Evolutionary conservation across 192 early-diverging fungal genomes (phyloP).

Genomic region (Gryganskiella cystojenkinii): DNA sequence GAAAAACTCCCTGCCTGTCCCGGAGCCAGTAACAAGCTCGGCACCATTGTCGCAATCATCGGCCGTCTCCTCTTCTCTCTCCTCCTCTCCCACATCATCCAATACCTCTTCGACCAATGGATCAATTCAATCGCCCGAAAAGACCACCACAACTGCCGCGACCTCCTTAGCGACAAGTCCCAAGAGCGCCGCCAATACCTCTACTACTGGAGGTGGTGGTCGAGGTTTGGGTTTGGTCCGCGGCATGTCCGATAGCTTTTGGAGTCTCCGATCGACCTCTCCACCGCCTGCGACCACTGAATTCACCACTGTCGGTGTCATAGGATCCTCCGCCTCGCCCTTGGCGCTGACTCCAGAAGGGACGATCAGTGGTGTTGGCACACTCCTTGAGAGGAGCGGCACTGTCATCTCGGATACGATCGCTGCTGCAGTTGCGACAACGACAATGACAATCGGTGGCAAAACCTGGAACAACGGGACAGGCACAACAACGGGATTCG

Average conservation of each 20-base stretch:
- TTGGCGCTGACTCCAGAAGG: neutral
- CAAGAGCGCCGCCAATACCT: neutral
- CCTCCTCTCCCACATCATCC: no score
- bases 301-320: no score
- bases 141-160: no score
- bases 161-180: no score
- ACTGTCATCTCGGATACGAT: neutral
- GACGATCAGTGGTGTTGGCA: neutral
- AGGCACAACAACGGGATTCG: slow-evolving; percentile 29
- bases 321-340: no score
- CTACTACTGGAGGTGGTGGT: neutral
- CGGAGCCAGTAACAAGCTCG: no score
- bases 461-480: slow-evolving; percentile 34
- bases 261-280: neutral
- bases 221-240: slow-evolving; percentile 30
- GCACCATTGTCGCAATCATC: no score
- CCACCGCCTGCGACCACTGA: neutral
- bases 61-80: no score
- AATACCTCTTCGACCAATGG: no score
- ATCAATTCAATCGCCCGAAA: no score
- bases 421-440: neutral
- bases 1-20: no score
- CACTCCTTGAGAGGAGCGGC: no score
- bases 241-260: slow-evolving; percentile 47
- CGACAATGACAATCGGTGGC: slow-evolving; percentile 11